phyloP scores from a whole-genome alignment of 495 filamentous ascomycete genomes.

The Neohortaea acidophila region DNA sequence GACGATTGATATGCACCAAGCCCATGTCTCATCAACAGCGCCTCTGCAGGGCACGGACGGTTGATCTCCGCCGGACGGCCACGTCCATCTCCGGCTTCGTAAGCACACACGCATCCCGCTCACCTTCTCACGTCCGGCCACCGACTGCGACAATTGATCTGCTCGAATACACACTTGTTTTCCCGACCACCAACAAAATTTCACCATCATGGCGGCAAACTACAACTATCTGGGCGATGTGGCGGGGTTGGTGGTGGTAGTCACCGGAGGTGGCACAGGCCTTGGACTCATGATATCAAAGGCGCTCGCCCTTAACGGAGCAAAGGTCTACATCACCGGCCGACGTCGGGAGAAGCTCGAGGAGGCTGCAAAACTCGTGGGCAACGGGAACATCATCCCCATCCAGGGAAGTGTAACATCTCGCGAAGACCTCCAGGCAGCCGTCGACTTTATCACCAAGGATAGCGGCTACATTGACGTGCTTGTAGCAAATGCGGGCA shows the following conservation, averaged over 20 bases:
- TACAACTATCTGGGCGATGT: slow-evolving; percentile 36
- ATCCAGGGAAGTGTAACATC: slow-evolving; percentile 29
- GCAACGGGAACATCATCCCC: slow-evolving; percentile 27
- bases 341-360: slow-evolving; percentile 32
- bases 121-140: no score
- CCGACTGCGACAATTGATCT: no score
- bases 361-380: slow-evolving; percentile 14
- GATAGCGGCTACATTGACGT: slow-evolving; percentile 30
- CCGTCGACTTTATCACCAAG: slow-evolving; percentile 23
- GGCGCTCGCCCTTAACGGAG: slow-evolving; percentile 48
- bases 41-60: no score
- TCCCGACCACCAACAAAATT: no score
- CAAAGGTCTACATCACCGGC: slow-evolving; percentile 56
- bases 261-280: slow-evolving; percentile 43
- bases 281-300: slow-evolving; percentile 49
- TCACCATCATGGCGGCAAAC: slow-evolving; percentile 9
- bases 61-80: no score
- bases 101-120: no score
- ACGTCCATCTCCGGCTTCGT: no score
- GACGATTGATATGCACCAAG: no score
- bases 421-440: slow-evolving; percentile 24
- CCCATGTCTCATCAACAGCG: no score
- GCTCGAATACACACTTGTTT: no score
- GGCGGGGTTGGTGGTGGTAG: slow-evolving; percentile 43
- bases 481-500: slow-evolving; percentile 19